Percentiles rank a stretch among this genome's conserved stretches.
These are phyloP conservation scores for Willaertia magna DNA, from an alignment of 208 protist genomes.

Conservation along the genomic window DNA sequence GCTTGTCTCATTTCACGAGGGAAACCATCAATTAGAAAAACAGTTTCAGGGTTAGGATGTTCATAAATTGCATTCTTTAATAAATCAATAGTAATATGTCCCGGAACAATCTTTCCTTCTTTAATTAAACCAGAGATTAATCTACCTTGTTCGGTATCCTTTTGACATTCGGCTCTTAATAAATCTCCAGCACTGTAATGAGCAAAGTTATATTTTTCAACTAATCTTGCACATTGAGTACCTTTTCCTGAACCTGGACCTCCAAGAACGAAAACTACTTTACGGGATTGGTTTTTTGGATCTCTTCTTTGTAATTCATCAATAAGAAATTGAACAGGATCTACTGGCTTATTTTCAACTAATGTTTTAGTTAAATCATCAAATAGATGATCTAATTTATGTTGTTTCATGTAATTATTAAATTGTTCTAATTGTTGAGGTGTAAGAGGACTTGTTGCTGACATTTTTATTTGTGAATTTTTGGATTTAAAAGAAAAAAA, in stretches of 20 bases:
- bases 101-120: constrained; percentile 10
- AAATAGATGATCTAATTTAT: not conserved
- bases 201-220: constrained; percentile 52
- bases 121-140: not conserved
- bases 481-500: too few relatives aligned
- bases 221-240: constrained; percentile 61
- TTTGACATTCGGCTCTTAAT: not conserved
- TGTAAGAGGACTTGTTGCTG: not conserved
- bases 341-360: not conserved
- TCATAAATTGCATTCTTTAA: not conserved
- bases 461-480: too few relatives aligned
- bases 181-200: constrained; percentile 32
- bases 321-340: not conserved
- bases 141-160: not conserved
- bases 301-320: not conserved
- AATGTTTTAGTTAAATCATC: not conserved
- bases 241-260: constrained; percentile 67
- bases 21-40: constrained; percentile 24
- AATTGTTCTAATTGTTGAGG: not conserved
- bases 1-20: constrained; percentile 23
- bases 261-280: not conserved
- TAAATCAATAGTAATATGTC: constrained; percentile 4
- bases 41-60: not conserved
- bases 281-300: not conserved
- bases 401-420: not conserved